phyloP scores from a whole-genome alignment of 176 grass and related monocot genomes.

The Eleusine coracana region DNA sequence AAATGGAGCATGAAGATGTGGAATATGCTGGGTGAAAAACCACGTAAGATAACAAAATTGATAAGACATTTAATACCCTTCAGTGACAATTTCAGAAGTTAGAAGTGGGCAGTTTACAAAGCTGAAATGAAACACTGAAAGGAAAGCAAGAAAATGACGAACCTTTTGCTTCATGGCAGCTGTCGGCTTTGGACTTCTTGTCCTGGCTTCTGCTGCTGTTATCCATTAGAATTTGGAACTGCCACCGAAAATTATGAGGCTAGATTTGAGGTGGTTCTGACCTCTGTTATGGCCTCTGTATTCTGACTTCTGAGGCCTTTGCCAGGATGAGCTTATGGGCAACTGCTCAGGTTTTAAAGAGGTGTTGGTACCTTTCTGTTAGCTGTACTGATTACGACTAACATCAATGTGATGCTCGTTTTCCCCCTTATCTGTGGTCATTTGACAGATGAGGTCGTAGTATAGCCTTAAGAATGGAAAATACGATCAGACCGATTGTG shows the following conservation, averaged over 20 bases:
- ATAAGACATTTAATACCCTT: conserved; percentile 1
- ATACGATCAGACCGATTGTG: background rate
- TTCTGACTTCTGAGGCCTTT: conserved; percentile 13
- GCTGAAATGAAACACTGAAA: conserved; percentile 23
- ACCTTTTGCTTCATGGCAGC: conserved; percentile 42
- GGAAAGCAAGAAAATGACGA: background rate
- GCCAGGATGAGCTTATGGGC: conserved; percentile 13
- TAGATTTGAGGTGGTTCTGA: conserved; percentile 1
- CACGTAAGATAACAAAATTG: background rate
- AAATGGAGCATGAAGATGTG: conserved; percentile 1
- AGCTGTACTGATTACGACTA: conserved; percentile 27
- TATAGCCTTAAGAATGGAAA: background rate
- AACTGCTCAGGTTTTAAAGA: conserved; percentile 41
- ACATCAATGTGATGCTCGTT: background rate
- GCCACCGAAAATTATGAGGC: background rate
- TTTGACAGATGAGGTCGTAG: background rate
- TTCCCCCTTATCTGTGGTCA: background rate
- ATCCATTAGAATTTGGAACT: conserved; percentile 8
- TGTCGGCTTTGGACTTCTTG: conserved; percentile 24
- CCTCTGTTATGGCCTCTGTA: background rate
- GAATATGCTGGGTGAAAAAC: conserved; percentile 10
- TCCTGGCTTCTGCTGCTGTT: conserved; percentile 27
- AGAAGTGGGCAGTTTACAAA: conserved; percentile 19
- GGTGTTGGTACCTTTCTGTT: conserved; percentile 11
- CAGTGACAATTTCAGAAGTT: background rate